Percentiles rank a stretch among this genome's conserved stretches.
phyloP scores from a whole-genome alignment of 2,329 filamentous ascomycete species.

The Talaromyces sp. region DNA sequence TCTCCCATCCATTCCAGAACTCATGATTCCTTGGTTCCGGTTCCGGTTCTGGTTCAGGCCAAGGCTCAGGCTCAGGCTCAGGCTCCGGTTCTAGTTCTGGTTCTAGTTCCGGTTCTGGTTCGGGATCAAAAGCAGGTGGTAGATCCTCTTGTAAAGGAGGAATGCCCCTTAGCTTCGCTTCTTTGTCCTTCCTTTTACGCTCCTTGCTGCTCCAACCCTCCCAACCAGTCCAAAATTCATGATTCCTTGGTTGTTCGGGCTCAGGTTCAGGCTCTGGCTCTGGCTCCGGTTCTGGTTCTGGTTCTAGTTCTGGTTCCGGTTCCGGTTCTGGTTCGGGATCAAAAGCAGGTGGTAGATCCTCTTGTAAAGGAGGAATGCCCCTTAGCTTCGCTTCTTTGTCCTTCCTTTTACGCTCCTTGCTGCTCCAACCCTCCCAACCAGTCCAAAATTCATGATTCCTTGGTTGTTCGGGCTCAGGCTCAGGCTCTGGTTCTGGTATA shows the following conservation, averaged over 20 bases:
- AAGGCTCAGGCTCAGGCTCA: constrained; percentile 1
- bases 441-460: constrained; percentile 21
- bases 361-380: constrained; percentile 12
- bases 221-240: constrained; percentile 14
- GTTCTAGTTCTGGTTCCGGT: constrained; percentile 12
- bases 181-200: constrained; percentile 11
- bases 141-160: constrained; percentile 22
- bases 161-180: constrained; percentile 8
- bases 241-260: constrained; percentile 17
- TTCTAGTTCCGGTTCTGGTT: constrained; percentile 26
- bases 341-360: constrained; percentile 14
- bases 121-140: constrained; percentile 51
- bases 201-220: constrained; percentile 9
- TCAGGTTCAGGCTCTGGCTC: constrained; percentile 29
- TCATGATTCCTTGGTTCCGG: constrained; percentile 9
- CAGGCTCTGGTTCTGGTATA: constrained; percentile 3
- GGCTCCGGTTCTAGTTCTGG: constrained; percentile 9
- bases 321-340: constrained; percentile 10
- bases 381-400: constrained; percentile 13
- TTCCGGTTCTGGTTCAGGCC: constrained; percentile 5
- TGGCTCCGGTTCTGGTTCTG: constrained; percentile 28
- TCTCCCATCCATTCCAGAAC: constrained; percentile 13
- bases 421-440: constrained; percentile 11
- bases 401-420: constrained; percentile 8
- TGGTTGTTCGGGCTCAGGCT: constrained; percentile 18